A percentile compares a stretch with the other conserved stretches of the same genome.
Conservation (phyloP, 306 rosid species). For the Chamaecrista fasciculata region DNA sequence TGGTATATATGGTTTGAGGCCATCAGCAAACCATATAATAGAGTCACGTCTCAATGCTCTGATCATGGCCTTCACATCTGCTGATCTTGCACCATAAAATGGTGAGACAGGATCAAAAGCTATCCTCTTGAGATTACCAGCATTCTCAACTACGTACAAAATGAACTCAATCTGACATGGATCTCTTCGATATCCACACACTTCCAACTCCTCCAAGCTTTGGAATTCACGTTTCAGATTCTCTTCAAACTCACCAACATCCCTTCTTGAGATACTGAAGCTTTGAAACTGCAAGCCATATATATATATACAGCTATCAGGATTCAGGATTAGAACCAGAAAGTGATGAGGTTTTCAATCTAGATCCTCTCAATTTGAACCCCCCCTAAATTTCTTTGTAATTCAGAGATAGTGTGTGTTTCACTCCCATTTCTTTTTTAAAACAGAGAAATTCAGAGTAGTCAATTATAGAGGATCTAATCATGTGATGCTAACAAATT, state of each 20-base stretch:
- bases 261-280: background rate
- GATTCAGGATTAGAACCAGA: too few species aligned
- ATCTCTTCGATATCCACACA: conserved; percentile 21
- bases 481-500: too few species aligned
- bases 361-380: too few species aligned
- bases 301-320: background rate
- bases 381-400: too few species aligned
- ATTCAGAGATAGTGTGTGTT: too few species aligned
- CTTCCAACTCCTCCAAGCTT: conserved; percentile 7
- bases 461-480: too few species aligned
- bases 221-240: background rate
- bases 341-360: too few species aligned
- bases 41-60: background rate
- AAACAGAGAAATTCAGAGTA: too few species aligned
- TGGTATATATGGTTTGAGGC: conserved; percentile 7
- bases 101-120: conserved; percentile 14
- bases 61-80: background rate
- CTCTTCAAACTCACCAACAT: background rate
- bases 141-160: background rate
- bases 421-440: too few species aligned
- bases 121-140: conserved; percentile 14
- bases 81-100: background rate
- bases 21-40: background rate
- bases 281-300: conserved; percentile 3
- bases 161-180: conserved; percentile 3